phyloP scores from a whole-genome alignment of 116 monocot species.

The Phalaenopsis hybrid region DNA sequence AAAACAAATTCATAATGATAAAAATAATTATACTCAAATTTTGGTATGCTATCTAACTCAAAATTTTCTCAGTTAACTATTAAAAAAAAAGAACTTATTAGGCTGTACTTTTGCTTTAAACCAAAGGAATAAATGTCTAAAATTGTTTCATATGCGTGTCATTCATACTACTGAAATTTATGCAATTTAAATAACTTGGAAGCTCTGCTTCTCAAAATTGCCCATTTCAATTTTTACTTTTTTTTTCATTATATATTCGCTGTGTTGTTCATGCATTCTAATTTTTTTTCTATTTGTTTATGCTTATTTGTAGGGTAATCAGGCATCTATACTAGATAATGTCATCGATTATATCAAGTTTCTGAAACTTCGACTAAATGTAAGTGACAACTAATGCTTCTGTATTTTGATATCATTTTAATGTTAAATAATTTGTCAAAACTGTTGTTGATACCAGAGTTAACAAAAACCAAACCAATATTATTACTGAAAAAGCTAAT shows the following conservation, averaged over 20 bases:
- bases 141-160: background rate
- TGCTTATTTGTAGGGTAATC: conserved; percentile 17
- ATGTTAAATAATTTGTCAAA: background rate
- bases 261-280: background rate
- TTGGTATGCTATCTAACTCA: too few relatives aligned
- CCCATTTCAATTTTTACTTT: background rate
- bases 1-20: too few relatives aligned
- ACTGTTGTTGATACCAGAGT: too few relatives aligned
- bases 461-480: too few relatives aligned
- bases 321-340: conserved; percentile 36
- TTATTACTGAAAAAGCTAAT: background rate
- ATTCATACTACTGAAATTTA: background rate
- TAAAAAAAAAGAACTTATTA: background rate
- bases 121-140: background rate
- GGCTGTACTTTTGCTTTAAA: background rate
- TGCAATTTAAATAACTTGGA: background rate
- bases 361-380: conserved; percentile 45
- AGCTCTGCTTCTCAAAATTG: background rate
- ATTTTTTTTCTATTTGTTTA: background rate
- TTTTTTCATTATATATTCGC: background rate
- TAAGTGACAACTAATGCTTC: conserved; percentile 5
- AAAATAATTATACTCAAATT: too few relatives aligned
- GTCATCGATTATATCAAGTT: conserved; percentile 46
- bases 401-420: background rate
- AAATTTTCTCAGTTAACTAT: background rate